phyloP scores from a whole-genome alignment of 805 yeast genomes.

The Wickerhamomyces strasburgensis region DNA sequence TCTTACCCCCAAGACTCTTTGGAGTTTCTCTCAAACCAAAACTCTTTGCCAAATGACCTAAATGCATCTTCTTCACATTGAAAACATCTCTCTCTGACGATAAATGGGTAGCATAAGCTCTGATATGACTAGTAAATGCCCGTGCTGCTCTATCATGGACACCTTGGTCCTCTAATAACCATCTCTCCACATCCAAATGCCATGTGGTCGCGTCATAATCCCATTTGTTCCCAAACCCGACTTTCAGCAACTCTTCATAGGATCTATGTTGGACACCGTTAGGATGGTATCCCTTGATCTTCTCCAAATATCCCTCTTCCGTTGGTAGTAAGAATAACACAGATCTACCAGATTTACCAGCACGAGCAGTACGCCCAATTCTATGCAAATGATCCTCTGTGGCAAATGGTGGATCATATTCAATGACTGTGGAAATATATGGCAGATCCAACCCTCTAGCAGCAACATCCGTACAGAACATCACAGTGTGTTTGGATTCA shows the following conservation, averaged over 20 bases:
- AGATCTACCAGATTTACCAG: conserved; percentile 83
- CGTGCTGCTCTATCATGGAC: conserved; percentile 65
- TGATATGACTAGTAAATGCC: conserved; percentile 82
- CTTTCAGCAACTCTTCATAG: conserved; percentile 41
- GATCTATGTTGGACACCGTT: conserved; percentile 45
- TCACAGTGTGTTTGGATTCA: conserved; percentile 51
- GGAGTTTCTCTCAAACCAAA: conserved; percentile 96
- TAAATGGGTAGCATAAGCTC: conserved; percentile 96
- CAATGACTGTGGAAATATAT: conserved; percentile 77
- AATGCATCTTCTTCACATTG: conserved; percentile 76
- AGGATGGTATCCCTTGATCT: conserved; percentile 53
- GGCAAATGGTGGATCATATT: conserved; percentile 92
- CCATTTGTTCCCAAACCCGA: conserved; percentile 56
- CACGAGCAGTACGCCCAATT: conserved; percentile 97
- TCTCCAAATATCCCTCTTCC: conserved; percentile 78
- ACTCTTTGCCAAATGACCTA: conserved; percentile 94
- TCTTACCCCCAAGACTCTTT: conserved; percentile 56
- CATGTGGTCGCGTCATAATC: conserved; percentile 94
- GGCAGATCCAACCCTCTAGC: conserved; percentile 95
- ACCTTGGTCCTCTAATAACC: conserved; percentile 65
- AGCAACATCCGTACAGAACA: conserved; percentile 97
- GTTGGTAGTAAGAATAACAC: conserved; percentile 82
- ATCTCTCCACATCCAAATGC: conserved; percentile 87
- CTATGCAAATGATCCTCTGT: conserved; percentile 94
- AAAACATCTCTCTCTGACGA: conserved; percentile 73